phyloP scores from a whole-genome alignment of 148 eudicot species.

The Silene uniflora region DNA sequence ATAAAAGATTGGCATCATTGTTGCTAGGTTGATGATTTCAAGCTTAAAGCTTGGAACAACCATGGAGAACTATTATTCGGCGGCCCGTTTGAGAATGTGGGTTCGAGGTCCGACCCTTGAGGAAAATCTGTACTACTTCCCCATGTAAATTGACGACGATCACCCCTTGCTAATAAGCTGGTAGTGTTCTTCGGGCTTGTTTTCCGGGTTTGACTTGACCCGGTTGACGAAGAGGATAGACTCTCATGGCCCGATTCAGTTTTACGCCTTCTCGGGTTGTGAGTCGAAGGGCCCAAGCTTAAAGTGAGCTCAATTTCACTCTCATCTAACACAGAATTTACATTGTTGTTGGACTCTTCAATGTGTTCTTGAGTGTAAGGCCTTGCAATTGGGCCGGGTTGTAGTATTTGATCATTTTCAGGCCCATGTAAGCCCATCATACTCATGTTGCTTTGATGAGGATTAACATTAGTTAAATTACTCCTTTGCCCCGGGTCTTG shows the following conservation, averaged over 20 bases:
- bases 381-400: slow-evolving; percentile 6
- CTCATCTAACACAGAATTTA: slow-evolving; percentile 37
- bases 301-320: slow-evolving; percentile 67
- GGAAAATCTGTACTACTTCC: slow-evolving; percentile 21
- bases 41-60: slow-evolving; percentile 55
- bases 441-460: slow-evolving; percentile 6
- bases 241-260: slow-evolving; percentile 40
- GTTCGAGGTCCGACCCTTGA: slow-evolving; percentile 28
- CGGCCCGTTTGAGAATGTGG: slow-evolving; percentile 26
- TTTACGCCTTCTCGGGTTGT: slow-evolving; percentile 29
- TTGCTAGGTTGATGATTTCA: slow-evolving; percentile 54
- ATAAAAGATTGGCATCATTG: not conserved
- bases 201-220: slow-evolving; percentile 40
- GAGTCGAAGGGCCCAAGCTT: slow-evolving; percentile 62
- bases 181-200: slow-evolving; percentile 15
- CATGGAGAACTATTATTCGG: slow-evolving; percentile 47
- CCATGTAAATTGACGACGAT: slow-evolving; percentile 16
- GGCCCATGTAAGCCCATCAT: slow-evolving; percentile 9
- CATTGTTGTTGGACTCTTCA: slow-evolving; percentile 19
- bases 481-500: slow-evolving; percentile 11
- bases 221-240: slow-evolving; percentile 70
- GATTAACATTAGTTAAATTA: not conserved
- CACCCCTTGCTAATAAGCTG: slow-evolving; percentile 13
- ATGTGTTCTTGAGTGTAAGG: slow-evolving; percentile 14
- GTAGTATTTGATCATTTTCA: not conserved